A percentile compares a stretch with the other conserved stretches of the same genome.
Evolutionary conservation across 2,329 filamentous ascomycete species (phyloP).

Genomic region (Fusarium burgessii): DNA sequence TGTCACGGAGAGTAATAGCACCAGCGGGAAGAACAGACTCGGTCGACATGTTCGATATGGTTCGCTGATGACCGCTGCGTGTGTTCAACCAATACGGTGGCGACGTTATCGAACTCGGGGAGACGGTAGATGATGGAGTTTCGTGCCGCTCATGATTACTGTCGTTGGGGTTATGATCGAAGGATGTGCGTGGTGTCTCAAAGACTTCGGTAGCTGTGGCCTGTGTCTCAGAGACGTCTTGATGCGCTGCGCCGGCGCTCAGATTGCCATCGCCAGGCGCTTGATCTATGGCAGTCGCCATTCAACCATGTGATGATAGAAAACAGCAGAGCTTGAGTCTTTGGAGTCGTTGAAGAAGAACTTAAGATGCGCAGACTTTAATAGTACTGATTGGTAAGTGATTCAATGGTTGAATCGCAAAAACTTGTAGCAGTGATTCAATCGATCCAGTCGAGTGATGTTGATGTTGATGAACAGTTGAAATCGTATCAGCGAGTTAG

Average conservation of each 20-base stretch:
- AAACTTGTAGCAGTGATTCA: conserved; percentile 3
- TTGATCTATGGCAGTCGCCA: conserved; percentile 50
- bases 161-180: conserved; percentile 36
- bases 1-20: conserved; percentile 72
- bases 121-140: conserved; percentile 42
- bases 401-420: neutral
- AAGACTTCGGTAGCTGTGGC: conserved; percentile 39
- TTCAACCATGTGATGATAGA: conserved; percentile 48
- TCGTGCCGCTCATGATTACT: conserved; percentile 31
- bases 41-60: conserved; percentile 59
- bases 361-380: neutral
- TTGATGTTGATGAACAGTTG: conserved; percentile 19
- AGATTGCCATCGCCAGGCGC: conserved; percentile 40
- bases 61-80: conserved; percentile 51
- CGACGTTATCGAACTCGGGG: conserved; percentile 50
- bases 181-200: conserved; percentile 46
- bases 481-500: conserved; percentile 25
- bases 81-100: conserved; percentile 61
- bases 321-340: conserved; percentile 1
- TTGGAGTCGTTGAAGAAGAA: neutral
- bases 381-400: neutral
- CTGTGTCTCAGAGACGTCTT: conserved; percentile 34
- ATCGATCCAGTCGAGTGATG: conserved; percentile 9
- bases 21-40: conserved; percentile 63
- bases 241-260: conserved; percentile 33